Evolutionary conservation across 2,329 filamentous ascomycete genomes (phyloP).

Genomic region (Fusarium chaquense): DNA sequence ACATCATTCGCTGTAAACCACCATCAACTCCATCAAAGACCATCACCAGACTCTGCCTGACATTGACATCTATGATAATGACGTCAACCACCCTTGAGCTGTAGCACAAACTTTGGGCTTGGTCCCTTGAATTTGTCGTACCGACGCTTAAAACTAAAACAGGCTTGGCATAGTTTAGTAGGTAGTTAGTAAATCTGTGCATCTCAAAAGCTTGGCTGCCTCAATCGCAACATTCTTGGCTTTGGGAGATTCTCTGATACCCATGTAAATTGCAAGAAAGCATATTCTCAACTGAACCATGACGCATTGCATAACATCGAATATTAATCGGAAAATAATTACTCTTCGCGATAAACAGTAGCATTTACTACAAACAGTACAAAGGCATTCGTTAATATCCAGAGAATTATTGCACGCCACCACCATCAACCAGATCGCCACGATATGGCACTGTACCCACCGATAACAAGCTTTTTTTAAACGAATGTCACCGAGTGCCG

Average conservation of each 20-base stretch:
- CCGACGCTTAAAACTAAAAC: conserved; percentile 21
- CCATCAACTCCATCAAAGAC: conserved; percentile 25
- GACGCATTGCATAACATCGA: not conserved
- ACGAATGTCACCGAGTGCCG: conserved; percentile 22
- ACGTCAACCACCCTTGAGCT: conserved; percentile 33
- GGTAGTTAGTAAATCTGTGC: not conserved
- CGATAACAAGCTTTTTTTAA: conserved; percentile 32
- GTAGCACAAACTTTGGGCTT: conserved; percentile 7
- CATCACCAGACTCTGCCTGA: conserved; percentile 31
- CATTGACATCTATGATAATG: conserved; percentile 13
- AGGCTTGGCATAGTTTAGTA: conserved; percentile 12
- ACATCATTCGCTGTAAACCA: conserved; percentile 1
- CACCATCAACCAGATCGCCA: conserved; percentile 13
- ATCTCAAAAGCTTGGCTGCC: conserved; percentile 7
- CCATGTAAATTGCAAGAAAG: not conserved
- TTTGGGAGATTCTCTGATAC: not conserved
- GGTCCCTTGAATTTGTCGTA: conserved; percentile 33
- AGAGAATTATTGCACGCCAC: conserved; percentile 9
- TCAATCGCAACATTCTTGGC: not conserved
- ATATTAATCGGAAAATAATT: not conserved
- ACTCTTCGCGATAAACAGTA: not conserved
- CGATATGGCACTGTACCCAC: conserved; percentile 1
- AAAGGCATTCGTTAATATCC: not conserved
- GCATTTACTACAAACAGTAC: not conserved
- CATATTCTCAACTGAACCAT: not conserved